Percentiles rank a stretch among this genome's conserved stretches.
Conservation (phyloP, 176 grass and related monocot species). For the Oryza longistaminata region DNA sequence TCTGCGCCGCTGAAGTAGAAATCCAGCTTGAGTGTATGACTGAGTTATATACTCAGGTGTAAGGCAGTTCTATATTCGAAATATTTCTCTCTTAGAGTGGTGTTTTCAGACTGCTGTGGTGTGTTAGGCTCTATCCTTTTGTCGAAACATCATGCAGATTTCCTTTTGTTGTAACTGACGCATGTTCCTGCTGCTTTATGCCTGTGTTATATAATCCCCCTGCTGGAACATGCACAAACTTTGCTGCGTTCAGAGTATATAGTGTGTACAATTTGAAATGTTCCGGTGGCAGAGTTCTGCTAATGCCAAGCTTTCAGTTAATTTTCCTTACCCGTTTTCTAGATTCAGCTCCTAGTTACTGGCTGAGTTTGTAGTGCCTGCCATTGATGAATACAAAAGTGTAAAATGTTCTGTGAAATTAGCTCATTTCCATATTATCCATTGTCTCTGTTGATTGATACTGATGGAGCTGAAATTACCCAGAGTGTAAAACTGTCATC, state of each 20-base stretch:
- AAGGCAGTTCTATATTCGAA: conserved; percentile 34
- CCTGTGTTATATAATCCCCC: conserved; percentile 33
- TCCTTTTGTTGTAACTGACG: conserved; percentile 35
- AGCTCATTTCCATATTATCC: background rate
- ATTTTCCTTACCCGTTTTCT: background rate
- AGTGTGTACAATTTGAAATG: conserved; percentile 41
- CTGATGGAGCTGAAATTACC: background rate
- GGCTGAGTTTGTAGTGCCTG: background rate
- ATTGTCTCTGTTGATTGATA: background rate
- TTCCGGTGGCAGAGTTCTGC: background rate
- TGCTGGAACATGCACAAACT: conserved; percentile 30
- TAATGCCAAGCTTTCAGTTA: background rate
- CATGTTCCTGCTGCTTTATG: conserved; percentile 24
- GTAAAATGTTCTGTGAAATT: background rate
- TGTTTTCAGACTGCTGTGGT: conserved; percentile 36
- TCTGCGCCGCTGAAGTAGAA: conserved; percentile 35
- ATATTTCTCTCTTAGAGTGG: conserved; percentile 28
- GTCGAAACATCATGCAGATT: conserved; percentile 32
- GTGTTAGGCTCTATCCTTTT: conserved; percentile 35
- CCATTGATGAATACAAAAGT: background rate
- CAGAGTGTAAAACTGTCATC: background rate
- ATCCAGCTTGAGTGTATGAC: conserved; percentile 26
- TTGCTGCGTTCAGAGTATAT: conserved; percentile 36
- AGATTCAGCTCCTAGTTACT: background rate
- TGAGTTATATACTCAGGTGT: conserved; percentile 34